Evolutionary conservation across 306 rosid genomes (phyloP), one percentile per base, ranked within the genome.

Genomic region (Corylus americana): DNA sequence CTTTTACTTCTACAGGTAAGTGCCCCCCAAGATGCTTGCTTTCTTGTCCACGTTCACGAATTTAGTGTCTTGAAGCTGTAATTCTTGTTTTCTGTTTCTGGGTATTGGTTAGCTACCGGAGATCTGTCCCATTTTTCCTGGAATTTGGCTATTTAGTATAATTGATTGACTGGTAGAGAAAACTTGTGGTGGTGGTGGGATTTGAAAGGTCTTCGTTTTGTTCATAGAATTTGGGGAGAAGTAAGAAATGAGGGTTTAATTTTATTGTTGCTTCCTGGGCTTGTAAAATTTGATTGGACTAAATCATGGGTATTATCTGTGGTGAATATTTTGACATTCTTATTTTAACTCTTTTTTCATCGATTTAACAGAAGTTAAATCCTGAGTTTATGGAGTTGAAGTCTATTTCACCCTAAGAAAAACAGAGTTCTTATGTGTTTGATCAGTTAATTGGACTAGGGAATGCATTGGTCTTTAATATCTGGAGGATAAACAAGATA

Each of bases 1-100:
- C 85, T 83, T 95, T 92, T 80, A 91, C 90, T 90, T 82, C 91
- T 50, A 92, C 91, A 61, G 98, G 98, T 94, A 54, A 45, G 81
- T 81, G 16, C 35, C 35, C 76, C 31, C 68, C 48, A 14, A 39
- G 62, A 55, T 75, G 1, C 2, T 39, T 68, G 58, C 70, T 74
- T 48, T 63, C 61, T 37, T 61, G 22, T 18, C 17, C 22, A 44
- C 44, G 35, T 11, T 35, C 51, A 66, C 47, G 49, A 62, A 74
- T 71, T 74, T 80, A 3, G 47, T 44, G 48, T 80, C 69, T 77
- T 37, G 42, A 7, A 22, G 8, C 48, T 82, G 7, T 70, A 70
- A 66, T 80, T 29, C 31, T 42, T 29, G 79, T 74, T 75, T 75
- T 55, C 79, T 35, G 25, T 53, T 51, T 11, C 45, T 87, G 81